A percentile compares a stretch with the other conserved stretches of the same genome.
phyloP scores from a whole-genome alignment of 1,284 basidiomycete species.

The Pascua guehoae region DNA sequence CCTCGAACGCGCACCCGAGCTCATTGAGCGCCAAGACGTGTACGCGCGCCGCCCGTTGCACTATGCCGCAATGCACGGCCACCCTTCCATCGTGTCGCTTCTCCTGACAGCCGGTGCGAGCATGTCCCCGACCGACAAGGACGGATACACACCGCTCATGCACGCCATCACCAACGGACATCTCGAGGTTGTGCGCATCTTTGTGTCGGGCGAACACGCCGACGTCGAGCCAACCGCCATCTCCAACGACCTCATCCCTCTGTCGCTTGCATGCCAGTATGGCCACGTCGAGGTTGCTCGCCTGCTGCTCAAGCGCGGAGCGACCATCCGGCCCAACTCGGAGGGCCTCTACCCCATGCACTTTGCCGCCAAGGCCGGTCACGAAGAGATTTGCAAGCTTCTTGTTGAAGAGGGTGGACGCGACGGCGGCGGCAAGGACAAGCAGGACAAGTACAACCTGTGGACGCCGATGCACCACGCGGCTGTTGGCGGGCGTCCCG shows the following conservation, averaged over 20 bases:
- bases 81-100: slow-evolving; percentile 68
- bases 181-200: slow-evolving; percentile 71
- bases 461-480: slow-evolving; percentile 99
- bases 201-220: slow-evolving; percentile 65
- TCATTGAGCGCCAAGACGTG: slow-evolving; percentile 50
- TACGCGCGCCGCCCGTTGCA: slow-evolving; percentile 93
- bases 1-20: slow-evolving; percentile 56
- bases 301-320: slow-evolving; percentile 72
- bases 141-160: slow-evolving; percentile 89
- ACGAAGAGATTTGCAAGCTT: slow-evolving; percentile 73
- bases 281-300: slow-evolving; percentile 82
- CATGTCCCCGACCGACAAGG: slow-evolving; percentile 74
- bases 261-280: slow-evolving; percentile 85
- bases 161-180: slow-evolving; percentile 88
- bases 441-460: slow-evolving; percentile 91
- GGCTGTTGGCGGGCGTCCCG: slow-evolving; percentile 67
- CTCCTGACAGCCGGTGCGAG: slow-evolving; percentile 68
- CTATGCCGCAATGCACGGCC: slow-evolving; percentile 93
- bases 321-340: slow-evolving; percentile 76
- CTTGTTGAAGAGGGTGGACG: slow-evolving; percentile 61
- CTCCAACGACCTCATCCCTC: slow-evolving; percentile 71
- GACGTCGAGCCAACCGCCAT: slow-evolving; percentile 56
- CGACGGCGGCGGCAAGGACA: slow-evolving; percentile 67
- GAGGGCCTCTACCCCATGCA: slow-evolving; percentile 97
- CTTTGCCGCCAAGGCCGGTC: slow-evolving; percentile 94